Base-by-base conservation (phyloP, 2,329 filamentous ascomycete species). In the Camillea tinctor region DNA sequence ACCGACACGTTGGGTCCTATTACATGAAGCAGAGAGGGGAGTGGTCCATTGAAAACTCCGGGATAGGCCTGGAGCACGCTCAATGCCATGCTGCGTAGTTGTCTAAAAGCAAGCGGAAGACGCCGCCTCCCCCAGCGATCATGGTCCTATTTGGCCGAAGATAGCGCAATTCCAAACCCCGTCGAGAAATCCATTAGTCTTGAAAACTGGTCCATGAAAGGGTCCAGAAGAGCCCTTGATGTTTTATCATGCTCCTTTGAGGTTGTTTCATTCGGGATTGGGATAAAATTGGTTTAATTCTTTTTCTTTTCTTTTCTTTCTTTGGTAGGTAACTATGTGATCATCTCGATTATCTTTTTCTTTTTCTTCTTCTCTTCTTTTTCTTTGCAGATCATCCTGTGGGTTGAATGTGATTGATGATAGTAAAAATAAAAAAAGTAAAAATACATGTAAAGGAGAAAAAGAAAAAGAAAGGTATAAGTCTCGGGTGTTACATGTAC, bases 21-120 rank as follows among this genome's bases (percentile, higher is more conserved):
- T 26, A 50, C 51, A 19, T 50, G 11, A 30, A 30, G 26, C 26
- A 30, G 26, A 30, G 26, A 30, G 26, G 26, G 49, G 49, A 50
- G 19, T 13, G 19, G 19, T 50, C 49, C 49, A 50, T 50, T 50
- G 52, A 40, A 19, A 44, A n/a, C 36, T 44, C 36, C 36, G 36
- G 36, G 36, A 44, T 44, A 44, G 36, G 36, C 36, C 36, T 44
- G 36, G 36, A 44, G 13, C 13, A 44, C 36, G 15, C 36, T 44
- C 15, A 44, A 44, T 44, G 36, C 36, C 36, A n/a, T 44, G 15
- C 5, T 44, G 17, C 36, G 36, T n/a, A 44, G 36, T 64, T 58
- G 58, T 62, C 60, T 63, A 59, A 66, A 44, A 22, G 26, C 26
- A 19, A 21, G 61, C 64, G 64, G 64, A 66, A 62, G 59, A 66